Evolutionary conservation across 2,329 filamentous ascomycete genomes (phyloP), one percentile per base, ranked within the genome.

Genomic region (Zasmidium angulare): DNA sequence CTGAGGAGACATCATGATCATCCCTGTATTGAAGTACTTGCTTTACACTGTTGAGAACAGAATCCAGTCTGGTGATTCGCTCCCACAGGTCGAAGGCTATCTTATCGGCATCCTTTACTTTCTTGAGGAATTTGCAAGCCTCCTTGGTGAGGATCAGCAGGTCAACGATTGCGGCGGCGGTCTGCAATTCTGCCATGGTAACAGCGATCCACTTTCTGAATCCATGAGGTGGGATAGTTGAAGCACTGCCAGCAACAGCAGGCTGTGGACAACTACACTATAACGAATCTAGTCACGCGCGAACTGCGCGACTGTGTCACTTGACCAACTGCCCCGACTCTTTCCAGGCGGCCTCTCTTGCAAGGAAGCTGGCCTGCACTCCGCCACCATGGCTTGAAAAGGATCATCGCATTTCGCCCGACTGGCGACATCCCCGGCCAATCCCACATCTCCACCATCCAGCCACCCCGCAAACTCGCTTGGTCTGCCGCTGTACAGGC

Each of bases 91-190:
- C 64, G 11, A 40, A n/a, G 4, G 64, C 66, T n/a, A 63, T 63
- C 40, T 60, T 63, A 52, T 63, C 61, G n/a, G 66, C 66, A 58
- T 68, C 59, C 29, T 59, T 61, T 19, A 63, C 61, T 22, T 60
- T 61, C 56, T 63, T 64, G 11, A 68, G 50, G 47, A 68, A 66
- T n/a, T 56, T 22, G 22, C 56, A 54, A 17, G 55, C 58, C 43
- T 58, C 50, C 36, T 60, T 55, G 17, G 66, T 55, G 24, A 68
- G 43, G 26, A 58, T 63, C 46, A 62, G 40, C 36, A 67, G 29
- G 49, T 64, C 66, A 22, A 61, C 55, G 11, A 61, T 59, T 17
- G 64, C 64, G 9, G 63, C 61, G 36, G 61, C 49, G 6, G 64
- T 63, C 49, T 65, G 63, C 26, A 63, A 50, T 24, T 65, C 63